A percentile compares a stretch with the other conserved stretches of the same genome.
phyloP scores from a whole-genome alignment of 768 basidiomycete genomes.

The Suillus subaureus region DNA sequence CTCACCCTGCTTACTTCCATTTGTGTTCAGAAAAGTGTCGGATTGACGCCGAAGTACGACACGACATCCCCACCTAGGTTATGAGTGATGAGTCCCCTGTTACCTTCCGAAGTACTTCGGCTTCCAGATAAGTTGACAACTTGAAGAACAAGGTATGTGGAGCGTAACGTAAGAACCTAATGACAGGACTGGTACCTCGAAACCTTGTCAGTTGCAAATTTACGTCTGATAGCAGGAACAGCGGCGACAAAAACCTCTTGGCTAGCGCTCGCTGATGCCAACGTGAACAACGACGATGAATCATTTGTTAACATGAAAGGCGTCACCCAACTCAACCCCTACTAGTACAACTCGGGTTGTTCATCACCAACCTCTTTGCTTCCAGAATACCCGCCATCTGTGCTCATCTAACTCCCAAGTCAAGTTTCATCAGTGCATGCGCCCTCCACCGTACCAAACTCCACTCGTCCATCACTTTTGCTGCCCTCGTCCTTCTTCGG shows the following conservation, averaged over 20 bases:
- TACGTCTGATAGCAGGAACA: background rate
- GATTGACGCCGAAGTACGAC: background rate
- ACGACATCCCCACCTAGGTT: background rate
- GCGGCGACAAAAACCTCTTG: background rate
- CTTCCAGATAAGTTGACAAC: background rate
- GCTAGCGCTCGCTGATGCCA: background rate
- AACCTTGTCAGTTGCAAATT: background rate
- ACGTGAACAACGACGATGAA: background rate
- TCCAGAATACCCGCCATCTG: background rate
- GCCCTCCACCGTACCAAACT: too few relatives aligned
- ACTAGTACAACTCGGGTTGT: too few relatives aligned
- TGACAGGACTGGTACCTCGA: background rate
- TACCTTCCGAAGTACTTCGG: background rate
- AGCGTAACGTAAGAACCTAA: background rate
- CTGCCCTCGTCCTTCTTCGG: background rate
- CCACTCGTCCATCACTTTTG: background rate
- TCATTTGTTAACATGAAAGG: background rate
- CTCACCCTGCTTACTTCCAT: background rate
- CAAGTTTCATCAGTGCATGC: background rate
- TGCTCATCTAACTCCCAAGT: background rate
- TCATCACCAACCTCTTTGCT: too few relatives aligned
- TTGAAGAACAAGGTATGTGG: background rate
- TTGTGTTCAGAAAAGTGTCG: background rate
- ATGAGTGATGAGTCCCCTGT: background rate
- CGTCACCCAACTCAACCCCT: too few relatives aligned